Conservation (phyloP, 2,329 filamentous ascomycete species). For the Colletotrichum higginsianum region DNA sequence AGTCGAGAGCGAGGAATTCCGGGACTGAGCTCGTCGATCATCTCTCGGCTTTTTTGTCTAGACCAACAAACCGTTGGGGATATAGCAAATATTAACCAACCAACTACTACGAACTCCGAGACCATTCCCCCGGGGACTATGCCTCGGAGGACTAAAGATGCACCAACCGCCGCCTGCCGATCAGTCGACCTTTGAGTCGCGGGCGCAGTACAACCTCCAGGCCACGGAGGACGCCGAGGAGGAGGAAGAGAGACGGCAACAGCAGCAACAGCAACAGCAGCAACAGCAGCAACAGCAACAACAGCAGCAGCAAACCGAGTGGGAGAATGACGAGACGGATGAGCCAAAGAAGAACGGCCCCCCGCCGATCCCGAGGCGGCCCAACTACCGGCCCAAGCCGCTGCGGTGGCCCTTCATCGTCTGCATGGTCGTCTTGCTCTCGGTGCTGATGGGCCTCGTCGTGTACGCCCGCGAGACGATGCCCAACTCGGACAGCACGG, state of each 20-base stretch:
- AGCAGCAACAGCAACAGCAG: too few relatives aligned
- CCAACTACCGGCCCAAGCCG: constrained; percentile 52
- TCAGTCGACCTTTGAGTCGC: constrained; percentile 49
- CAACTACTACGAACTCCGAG: neutral
- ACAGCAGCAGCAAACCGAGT: constrained; percentile 16
- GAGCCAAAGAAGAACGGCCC: constrained; percentile 13
- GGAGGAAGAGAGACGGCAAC: constrained; percentile 24
- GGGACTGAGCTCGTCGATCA: too few relatives aligned
- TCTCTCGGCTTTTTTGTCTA: too few relatives aligned
- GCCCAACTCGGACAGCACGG: constrained; percentile 51
- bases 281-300: too few relatives aligned
- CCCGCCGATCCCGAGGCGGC: constrained; percentile 15
- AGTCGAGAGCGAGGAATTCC: neutral
- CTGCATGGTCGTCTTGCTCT: constrained; percentile 46
- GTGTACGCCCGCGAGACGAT: constrained; percentile 48
- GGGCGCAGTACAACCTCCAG: constrained; percentile 51
- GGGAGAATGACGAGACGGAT: neutral
- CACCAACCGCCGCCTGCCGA: constrained; percentile 32
- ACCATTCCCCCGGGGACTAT: neutral
- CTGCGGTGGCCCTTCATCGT: constrained; percentile 53
- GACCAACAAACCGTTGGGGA: neutral
- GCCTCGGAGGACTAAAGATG: constrained; percentile 20
- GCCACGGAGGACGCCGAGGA: constrained; percentile 47
- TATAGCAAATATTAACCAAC: neutral
- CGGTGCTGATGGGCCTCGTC: constrained; percentile 48